Base-by-base conservation (phyloP, 2,329 filamentous ascomycete genomes). In the Phyllosticta capitalensis region DNA sequence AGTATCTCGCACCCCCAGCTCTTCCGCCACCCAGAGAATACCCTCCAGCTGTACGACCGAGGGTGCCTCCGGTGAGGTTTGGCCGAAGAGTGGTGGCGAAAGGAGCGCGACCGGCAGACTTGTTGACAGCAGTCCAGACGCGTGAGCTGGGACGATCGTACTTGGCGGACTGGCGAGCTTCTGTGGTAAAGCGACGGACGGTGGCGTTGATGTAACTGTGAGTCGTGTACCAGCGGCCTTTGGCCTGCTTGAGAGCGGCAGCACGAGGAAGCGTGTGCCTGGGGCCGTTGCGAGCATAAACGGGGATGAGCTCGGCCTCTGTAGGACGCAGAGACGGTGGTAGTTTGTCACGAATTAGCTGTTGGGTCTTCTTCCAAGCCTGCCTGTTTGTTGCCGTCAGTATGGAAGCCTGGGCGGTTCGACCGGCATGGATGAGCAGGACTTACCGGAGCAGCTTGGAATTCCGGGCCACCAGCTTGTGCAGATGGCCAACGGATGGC, bases 71-170 rank as follows among this genome's bases (percentile, higher is more conserved):
- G 0, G 92, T 96, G 64, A 97, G 77, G 69, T 96, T 97, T 1
- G 94, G 94, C 38, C 94, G 88, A 38, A 99, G 83, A 1, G 92
- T 87, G 55, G 86, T 90, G 3, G 91, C 88, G 72, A 97, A 97
- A 0, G 92, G 92, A 28, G 91, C 86, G 55, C 89, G 85, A 26
- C 85, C 85, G 17, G 89, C 85, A 61, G 88, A 81, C 62, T 85
- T 82, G 30, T 78, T 80, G 59, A 87, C 76, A 20, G 80, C 79
- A 19, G 76, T 73, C 22, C 78, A 79, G 58, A 84, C 78, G 4
- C 77, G 76, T 24, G 84, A 86, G 1, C 78, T 75, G 24, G 80
- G 71, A 53, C 79, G 77, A 55, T 81, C 78, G 49, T 77, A 77
- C 64, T 76, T 79, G 59, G 71, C 66, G 17, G 72, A 67, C 55